Evolutionary conservation across 495 filamentous ascomycete species (phyloP).

Genomic region (Penicillium paradoxum): DNA sequence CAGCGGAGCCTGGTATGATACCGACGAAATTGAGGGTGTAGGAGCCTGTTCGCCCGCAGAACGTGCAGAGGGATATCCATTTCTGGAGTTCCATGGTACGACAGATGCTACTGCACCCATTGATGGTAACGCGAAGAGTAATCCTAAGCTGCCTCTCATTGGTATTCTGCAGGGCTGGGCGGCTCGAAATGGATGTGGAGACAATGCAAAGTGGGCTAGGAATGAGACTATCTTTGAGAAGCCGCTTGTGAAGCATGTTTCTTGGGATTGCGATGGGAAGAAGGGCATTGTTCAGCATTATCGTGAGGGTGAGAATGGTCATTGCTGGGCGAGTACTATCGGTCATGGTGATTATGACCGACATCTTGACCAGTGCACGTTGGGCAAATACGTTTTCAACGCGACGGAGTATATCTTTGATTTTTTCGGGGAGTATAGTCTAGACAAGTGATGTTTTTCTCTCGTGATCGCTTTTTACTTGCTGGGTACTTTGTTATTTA

Average conservation of each 20-base stretch:
- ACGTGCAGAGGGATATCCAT: conserved; percentile 23
- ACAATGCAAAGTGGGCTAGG: conserved; percentile 10
- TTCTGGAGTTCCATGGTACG: conserved; percentile 50
- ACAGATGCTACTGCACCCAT: conserved; percentile 29
- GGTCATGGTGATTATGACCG: conserved; percentile 30
- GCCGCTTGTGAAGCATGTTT: conserved; percentile 21
- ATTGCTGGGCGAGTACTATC: conserved; percentile 43
- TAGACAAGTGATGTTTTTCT: neutral
- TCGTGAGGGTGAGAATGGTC: conserved; percentile 40
- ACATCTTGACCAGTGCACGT: conserved; percentile 6
- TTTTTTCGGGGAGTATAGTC: conserved; percentile 9
- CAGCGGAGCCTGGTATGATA: conserved; percentile 34
- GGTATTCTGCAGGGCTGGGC: conserved; percentile 40
- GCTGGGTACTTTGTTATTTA: neutral
- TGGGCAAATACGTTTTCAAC: conserved; percentile 21
- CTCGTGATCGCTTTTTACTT: neutral
- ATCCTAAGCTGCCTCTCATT: conserved; percentile 17
- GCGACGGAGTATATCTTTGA: conserved; percentile 24
- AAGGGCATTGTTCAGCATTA: conserved; percentile 43
- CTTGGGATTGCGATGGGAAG: conserved; percentile 34
- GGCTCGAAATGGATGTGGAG: conserved; percentile 24
- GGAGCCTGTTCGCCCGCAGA: conserved; percentile 17
- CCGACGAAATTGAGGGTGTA: conserved; percentile 32
- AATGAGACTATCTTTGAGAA: conserved; percentile 18
- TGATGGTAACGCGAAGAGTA: conserved; percentile 12